Evolutionary conservation across 257 asterid species (phyloP).

Genomic region (Sherardia arvensis): DNA sequence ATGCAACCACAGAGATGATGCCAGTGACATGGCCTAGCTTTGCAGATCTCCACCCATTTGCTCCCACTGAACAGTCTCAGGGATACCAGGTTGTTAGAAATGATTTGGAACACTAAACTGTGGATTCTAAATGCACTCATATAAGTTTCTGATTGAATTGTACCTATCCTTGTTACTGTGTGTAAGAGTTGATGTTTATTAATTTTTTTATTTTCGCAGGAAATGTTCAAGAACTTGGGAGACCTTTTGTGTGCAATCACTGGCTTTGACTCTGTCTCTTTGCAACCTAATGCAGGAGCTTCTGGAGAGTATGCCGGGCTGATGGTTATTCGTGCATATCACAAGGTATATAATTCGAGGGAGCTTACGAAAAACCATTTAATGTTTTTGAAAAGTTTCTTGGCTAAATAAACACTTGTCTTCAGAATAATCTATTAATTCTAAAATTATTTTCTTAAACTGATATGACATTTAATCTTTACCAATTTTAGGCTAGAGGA

Average conservation of each 20-base stretch:
- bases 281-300: constrained; percentile 99
- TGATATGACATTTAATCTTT: constrained; percentile 10
- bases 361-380: neutral
- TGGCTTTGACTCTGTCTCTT: constrained; percentile 94
- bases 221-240: constrained; percentile 95
- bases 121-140: neutral
- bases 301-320: constrained; percentile 97
- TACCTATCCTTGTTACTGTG: neutral
- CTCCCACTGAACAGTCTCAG: constrained; percentile 76
- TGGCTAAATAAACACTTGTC: neutral
- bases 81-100: constrained; percentile 67
- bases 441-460: neutral
- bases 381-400: neutral
- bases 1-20: constrained; percentile 97
- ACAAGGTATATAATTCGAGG: constrained; percentile 41
- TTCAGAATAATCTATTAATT: neutral
- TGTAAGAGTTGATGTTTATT: neutral
- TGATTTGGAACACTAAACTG: constrained; percentile 3
- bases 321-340: constrained; percentile 98
- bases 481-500: constrained; percentile 70
- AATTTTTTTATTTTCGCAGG: constrained; percentile 38
- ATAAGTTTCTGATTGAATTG: neutral
- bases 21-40: constrained; percentile 95
- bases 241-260: constrained; percentile 82
- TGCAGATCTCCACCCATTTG: constrained; percentile 85